A percentile compares a stretch with the other conserved stretches of the same genome.
Evolutionary conservation across 2,329 filamentous ascomycete species (phyloP).

Genomic region (Pleochaeta shiraiana): DNA sequence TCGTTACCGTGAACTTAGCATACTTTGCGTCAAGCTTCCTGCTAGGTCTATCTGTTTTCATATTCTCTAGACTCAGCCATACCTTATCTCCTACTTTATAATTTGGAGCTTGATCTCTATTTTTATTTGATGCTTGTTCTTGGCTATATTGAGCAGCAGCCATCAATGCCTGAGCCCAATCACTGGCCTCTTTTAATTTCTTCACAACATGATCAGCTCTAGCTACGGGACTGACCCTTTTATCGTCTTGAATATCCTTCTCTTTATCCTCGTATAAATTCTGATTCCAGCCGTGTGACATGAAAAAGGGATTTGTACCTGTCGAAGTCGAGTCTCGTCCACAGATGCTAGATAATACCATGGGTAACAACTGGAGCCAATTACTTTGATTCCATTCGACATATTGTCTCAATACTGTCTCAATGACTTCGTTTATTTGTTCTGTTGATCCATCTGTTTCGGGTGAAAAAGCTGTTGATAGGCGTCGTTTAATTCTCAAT

Average conservation of each 20-base stretch:
- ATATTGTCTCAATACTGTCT: slow-evolving; percentile 5
- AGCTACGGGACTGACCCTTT: background rate
- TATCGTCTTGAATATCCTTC: no score
- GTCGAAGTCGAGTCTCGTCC: background rate
- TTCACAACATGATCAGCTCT: background rate
- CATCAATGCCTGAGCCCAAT: background rate
- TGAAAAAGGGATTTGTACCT: background rate
- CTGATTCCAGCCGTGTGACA: background rate
- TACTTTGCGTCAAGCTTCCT: background rate
- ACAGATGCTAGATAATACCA: slow-evolving; percentile 5
- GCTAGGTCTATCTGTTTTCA: background rate
- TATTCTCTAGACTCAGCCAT: background rate
- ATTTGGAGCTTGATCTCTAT: background rate
- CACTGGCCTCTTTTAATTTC: background rate
- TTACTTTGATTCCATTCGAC: slow-evolving; percentile 6
- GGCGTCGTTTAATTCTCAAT: background rate
- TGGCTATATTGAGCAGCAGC: background rate
- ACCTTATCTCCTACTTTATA: background rate
- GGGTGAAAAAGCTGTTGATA: slow-evolving; percentile 6
- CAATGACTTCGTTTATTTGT: slow-evolving; percentile 5
- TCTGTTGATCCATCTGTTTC: slow-evolving; percentile 5
- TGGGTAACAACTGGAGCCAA: slow-evolving; percentile 4
- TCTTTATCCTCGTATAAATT: background rate
- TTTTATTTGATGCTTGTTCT: background rate
- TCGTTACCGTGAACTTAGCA: slow-evolving; percentile 1